These are phyloP conservation scores for Aspergillus nomiae DNA, from an alignment of 2,329 filamentous ascomycete species.

Conservation along the genomic window DNA sequence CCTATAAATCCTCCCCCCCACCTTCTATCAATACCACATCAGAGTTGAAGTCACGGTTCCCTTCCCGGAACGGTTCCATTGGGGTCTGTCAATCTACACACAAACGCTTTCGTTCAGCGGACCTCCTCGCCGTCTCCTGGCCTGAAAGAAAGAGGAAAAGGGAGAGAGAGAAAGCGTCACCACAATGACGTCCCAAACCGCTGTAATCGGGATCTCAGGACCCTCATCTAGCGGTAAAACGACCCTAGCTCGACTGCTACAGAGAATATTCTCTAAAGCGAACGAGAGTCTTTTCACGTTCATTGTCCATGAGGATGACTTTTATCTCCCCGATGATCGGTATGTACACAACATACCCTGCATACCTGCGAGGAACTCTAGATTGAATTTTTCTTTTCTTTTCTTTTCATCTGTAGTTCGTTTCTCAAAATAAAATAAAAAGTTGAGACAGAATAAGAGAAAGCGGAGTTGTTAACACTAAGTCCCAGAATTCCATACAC, in stretches of 20 bases:
- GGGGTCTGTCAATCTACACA: not conserved
- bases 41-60: not conserved
- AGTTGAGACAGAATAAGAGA: not conserved
- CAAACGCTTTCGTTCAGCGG: not conserved
- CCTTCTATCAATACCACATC: not conserved
- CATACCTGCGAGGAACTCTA: not conserved
- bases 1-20: not conserved
- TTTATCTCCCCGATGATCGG: conserved; percentile 80
- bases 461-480: conserved; percentile 7
- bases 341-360: not conserved
- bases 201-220: conserved; percentile 82
- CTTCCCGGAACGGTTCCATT: not conserved
- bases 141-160: not conserved
- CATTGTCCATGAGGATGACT: conserved; percentile 94
- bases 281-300: conserved; percentile 49
- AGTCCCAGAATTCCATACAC: conserved; percentile 46
- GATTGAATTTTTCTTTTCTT: not conserved
- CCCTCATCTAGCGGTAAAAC: conserved; percentile 95
- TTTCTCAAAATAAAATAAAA: not conserved
- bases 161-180: not conserved
- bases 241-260: conserved; percentile 81
- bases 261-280: conserved; percentile 70
- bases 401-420: not conserved
- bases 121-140: not conserved
- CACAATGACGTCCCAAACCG: conserved; percentile 15